Evolutionary conservation across 2,329 filamentous ascomycete genomes (phyloP), one percentile per base, ranked within the genome.

Genomic region (Ophiostoma australiae): DNA sequence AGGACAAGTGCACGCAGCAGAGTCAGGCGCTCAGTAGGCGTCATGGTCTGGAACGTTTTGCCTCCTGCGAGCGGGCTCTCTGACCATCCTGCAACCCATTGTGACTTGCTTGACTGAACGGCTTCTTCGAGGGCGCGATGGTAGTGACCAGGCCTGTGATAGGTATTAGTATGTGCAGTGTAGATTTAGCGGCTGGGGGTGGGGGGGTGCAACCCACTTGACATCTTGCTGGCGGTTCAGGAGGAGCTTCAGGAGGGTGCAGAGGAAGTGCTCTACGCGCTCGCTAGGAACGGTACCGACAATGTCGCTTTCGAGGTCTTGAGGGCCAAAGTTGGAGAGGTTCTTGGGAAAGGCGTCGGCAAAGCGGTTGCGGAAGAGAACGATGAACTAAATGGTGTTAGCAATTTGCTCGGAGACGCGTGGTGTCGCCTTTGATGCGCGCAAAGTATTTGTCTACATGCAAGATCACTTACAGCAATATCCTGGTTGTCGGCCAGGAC

Each of bases 171-270:
- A 37, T 41, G 20, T 52, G 27, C 37, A 4, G 35, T n/a, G n/a
- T 98, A 76, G 73, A 61, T 33, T 73, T 41, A 7, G 10, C n/a
- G 15, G 20, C 23, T 27, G 4, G 10, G 20, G 8, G 52, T 0
- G 52, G 27, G 13, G 15, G 23, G 8, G 3, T 23, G 11, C 15
- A 66, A 73, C 93, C 81, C 87, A 98, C 95, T 99, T 97, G 79
- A 98, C 92, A 82, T 97, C 94, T 80, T 99, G 97, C 84, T 99
- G 98, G 80, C 95, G 90, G 81, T 99, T 99, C 77, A 99, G 85
- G 70, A 97, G 87, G 76, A 99, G 84, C 41, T 91, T 90, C 65
- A 99, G 84, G 75, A 99, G 82, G 73, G 93, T 93, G 83, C 96
- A 99, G 35, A 99, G 84, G 72, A 99, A 88, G 75, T 90, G 87